phyloP scores from a whole-genome alignment of 352 stramenopile species.

The Phytophthora sansomeana region DNA sequence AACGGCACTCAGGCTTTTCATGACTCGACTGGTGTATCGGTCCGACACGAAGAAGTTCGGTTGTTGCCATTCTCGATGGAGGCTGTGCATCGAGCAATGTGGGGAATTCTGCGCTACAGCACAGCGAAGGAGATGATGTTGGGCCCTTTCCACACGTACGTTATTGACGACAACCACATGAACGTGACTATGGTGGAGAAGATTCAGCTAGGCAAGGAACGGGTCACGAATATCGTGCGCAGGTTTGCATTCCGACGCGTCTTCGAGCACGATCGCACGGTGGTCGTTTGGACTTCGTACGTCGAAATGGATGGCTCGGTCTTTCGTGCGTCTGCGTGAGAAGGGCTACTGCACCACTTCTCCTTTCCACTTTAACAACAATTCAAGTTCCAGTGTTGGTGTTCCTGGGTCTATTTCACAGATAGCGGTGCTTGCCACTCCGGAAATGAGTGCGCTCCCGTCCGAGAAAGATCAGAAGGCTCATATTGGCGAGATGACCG shows the following conservation, averaged over 20 bases:
- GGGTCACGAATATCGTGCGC: constrained; percentile 26
- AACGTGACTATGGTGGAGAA: constrained; percentile 48
- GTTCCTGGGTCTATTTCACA: constrained; percentile 31
- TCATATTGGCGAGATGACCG: constrained; percentile 58
- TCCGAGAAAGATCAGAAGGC: constrained; percentile 18
- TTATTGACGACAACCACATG: constrained; percentile 38
- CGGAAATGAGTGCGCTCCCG: constrained; percentile 28
- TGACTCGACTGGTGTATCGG: constrained; percentile 22
- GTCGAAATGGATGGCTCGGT: constrained; percentile 46
- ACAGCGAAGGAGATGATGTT: constrained; percentile 38
- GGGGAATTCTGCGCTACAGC: constrained; percentile 35
- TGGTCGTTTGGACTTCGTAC: constrained; percentile 41
- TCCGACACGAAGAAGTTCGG: constrained; percentile 35
- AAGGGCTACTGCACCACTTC: constrained; percentile 38
- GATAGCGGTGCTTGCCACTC: constrained; percentile 26
- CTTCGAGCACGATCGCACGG: constrained; percentile 27
- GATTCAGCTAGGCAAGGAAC: constrained; percentile 22
- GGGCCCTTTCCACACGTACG: constrained; percentile 30
- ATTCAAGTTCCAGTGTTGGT: not conserved
- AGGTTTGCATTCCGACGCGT: constrained; percentile 38
- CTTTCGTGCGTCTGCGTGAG: constrained; percentile 47
- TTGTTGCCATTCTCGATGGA: constrained; percentile 41
- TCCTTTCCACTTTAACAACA: constrained; percentile 10
- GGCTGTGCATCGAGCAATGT: constrained; percentile 39
- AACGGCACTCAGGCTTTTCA: constrained; percentile 34